phyloP scores from a whole-genome alignment of 2,329 filamentous ascomycete species.

The Penicillium freii region DNA sequence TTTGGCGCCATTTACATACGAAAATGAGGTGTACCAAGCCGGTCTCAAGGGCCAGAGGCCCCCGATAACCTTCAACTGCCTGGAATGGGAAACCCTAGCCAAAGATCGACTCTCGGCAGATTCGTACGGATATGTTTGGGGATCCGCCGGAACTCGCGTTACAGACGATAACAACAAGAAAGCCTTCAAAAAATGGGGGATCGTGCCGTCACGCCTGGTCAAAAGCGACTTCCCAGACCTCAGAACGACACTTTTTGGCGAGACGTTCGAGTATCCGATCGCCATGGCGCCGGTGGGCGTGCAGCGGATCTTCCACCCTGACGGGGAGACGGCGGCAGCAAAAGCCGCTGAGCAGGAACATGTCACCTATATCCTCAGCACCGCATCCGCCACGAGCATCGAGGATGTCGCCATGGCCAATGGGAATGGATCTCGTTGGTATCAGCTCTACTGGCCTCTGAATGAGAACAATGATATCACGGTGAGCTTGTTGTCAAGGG shows the following conservation, averaged over 20 bases:
- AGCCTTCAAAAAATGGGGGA: slow-evolving; percentile 32
- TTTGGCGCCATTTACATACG: slow-evolving; percentile 24
- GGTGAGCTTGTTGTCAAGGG: slow-evolving; percentile 58
- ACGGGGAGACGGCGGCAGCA: slow-evolving; percentile 63
- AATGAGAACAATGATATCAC: slow-evolving; percentile 61
- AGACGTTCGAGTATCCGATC: slow-evolving; percentile 51
- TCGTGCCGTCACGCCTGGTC: slow-evolving; percentile 28
- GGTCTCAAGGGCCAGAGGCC: slow-evolving; percentile 50
- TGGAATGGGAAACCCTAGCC: slow-evolving; percentile 55
- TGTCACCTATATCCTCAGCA: slow-evolving; percentile 66
- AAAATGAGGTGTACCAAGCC: slow-evolving; percentile 46
- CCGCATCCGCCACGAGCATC: slow-evolving; percentile 61
- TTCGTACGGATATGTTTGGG: slow-evolving; percentile 60
- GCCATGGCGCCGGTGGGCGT: slow-evolving; percentile 68
- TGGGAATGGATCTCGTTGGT: slow-evolving; percentile 61
- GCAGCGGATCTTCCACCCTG: slow-evolving; percentile 63
- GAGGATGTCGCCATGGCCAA: slow-evolving; percentile 63
- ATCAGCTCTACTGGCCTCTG: slow-evolving; percentile 70
- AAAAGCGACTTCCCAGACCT: slow-evolving; percentile 46
- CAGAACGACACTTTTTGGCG: slow-evolving; percentile 52
- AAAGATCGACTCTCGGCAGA: slow-evolving; percentile 47
- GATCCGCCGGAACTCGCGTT: slow-evolving; percentile 49
- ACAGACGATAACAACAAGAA: slow-evolving; percentile 31
- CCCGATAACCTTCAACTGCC: slow-evolving; percentile 56
- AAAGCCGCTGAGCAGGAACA: slow-evolving; percentile 56